Conservation (phyloP, 1,139 yeast genomes). For the Taphrina pruni region DNA sequence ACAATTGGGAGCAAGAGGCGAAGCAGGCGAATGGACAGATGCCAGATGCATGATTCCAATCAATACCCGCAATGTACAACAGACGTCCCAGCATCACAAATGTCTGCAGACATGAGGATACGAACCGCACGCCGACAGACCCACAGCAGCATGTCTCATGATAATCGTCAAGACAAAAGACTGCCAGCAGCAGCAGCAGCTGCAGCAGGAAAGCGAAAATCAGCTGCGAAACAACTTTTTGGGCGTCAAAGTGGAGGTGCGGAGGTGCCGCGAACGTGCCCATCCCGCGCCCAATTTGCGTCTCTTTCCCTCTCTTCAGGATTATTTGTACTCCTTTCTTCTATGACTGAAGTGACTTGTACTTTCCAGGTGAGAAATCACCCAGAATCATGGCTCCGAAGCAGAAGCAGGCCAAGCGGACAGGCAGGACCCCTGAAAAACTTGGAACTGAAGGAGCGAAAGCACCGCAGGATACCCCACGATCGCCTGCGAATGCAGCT, state of each 20-base stretch:
- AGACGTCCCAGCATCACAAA: too few relatives aligned
- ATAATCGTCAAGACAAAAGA: too few relatives aligned
- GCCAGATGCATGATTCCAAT: not conserved
- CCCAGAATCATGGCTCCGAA: not conserved
- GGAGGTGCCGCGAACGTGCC: slow-evolving; percentile 1
- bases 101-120: too few relatives aligned
- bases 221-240: not conserved
- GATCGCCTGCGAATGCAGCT: not conserved
- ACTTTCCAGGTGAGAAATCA: not conserved
- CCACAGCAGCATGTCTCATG: too few relatives aligned
- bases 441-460: too few relatives aligned
- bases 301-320: not conserved
- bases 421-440: not conserved
- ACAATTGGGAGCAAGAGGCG: slow-evolving; percentile 53
- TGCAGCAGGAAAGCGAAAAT: too few relatives aligned
- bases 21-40: slow-evolving; percentile 6
- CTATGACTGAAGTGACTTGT: not conserved
- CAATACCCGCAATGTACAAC: too few relatives aligned
- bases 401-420: slow-evolving; percentile 9
- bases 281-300: not conserved
- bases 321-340: not conserved
- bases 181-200: too few relatives aligned
- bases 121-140: too few relatives aligned
- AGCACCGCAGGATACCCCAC: slow-evolving; percentile 2
- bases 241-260: not conserved